Conservation (phyloP, 768 basidiomycete species). For the Pleurotus giganteus region DNA sequence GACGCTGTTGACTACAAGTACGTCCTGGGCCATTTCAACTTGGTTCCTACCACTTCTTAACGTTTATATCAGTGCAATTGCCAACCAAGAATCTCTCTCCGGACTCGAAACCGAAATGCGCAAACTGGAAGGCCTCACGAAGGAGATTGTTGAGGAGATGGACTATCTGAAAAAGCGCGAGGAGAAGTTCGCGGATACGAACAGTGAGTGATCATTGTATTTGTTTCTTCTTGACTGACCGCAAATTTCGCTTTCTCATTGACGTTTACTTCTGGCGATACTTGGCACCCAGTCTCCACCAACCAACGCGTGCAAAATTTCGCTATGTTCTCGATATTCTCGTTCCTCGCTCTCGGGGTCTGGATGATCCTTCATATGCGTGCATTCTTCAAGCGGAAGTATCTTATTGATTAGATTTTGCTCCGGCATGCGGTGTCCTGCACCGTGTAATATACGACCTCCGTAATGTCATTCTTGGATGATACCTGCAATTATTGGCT, state of each 20-base stretch:
- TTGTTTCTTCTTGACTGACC: not conserved
- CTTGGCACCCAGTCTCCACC: slow-evolving; percentile 85
- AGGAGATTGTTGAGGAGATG: slow-evolving; percentile 94
- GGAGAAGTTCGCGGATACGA: slow-evolving; percentile 83
- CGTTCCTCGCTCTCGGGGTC: slow-evolving; percentile 74
- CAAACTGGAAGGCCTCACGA: slow-evolving; percentile 91
- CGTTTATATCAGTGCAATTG: slow-evolving; percentile 82
- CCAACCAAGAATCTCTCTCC: slow-evolving; percentile 95
- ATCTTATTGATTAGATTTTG: slow-evolving; percentile 70
- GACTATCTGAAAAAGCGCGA: slow-evolving; percentile 90
- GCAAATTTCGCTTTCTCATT: not conserved
- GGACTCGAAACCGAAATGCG: slow-evolving; percentile 98
- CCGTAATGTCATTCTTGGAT: not conserved
- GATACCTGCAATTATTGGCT: too few relatives aligned
- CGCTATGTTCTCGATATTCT: slow-evolving; percentile 82
- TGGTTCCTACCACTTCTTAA: slow-evolving; percentile 4
- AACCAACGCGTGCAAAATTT: slow-evolving; percentile 90
- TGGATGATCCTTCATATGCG: slow-evolving; percentile 97
- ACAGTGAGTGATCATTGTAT: slow-evolving; percentile 54
- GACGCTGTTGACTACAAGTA: slow-evolving; percentile 99
- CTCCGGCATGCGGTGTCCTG: not conserved
- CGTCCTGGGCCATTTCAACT: slow-evolving; percentile 7
- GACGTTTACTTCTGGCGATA: too few relatives aligned
- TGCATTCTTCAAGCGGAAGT: slow-evolving; percentile 94
- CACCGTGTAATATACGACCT: not conserved